phyloP scores from a whole-genome alignment of 2,329 filamentous ascomycete genomes.

The Diaporthe helianthi region DNA sequence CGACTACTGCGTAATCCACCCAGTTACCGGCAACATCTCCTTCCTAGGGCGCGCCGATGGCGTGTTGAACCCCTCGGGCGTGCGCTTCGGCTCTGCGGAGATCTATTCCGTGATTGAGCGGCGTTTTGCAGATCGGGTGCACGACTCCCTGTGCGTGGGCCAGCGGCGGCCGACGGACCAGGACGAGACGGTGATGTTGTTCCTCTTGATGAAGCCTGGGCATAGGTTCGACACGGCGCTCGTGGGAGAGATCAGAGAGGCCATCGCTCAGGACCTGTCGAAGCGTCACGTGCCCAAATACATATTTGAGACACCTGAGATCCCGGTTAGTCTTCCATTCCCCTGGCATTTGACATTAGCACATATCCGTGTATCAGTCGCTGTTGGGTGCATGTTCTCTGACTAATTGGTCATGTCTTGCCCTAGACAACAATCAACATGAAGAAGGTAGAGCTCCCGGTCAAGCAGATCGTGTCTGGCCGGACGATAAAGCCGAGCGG shows the following conservation, averaged over 20 bases:
- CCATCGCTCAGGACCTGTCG: conserved; percentile 71
- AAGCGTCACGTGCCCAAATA: conserved; percentile 79
- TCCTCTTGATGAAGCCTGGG: conserved; percentile 64
- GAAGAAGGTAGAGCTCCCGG: conserved; percentile 85
- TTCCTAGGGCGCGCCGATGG: conserved; percentile 79
- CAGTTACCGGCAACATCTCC: conserved; percentile 67
- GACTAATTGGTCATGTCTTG: not conserved
- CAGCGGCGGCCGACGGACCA: conserved; percentile 68
- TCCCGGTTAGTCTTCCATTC: conserved; percentile 66
- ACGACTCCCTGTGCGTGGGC: conserved; percentile 81
- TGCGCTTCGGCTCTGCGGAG: conserved; percentile 81
- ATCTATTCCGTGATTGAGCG: conserved; percentile 78
- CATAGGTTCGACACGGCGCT: conserved; percentile 60
- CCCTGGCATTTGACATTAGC: not conserved
- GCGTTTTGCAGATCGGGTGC: conserved; percentile 66
- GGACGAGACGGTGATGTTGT: conserved; percentile 63
- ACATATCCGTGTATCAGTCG: not conserved
- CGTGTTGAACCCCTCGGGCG: conserved; percentile 79
- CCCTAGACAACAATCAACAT: conserved; percentile 77
- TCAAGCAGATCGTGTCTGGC: conserved; percentile 84
- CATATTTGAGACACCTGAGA: conserved; percentile 81
- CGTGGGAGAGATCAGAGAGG: conserved; percentile 65
- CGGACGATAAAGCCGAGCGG: conserved; percentile 76
- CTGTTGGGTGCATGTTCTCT: not conserved
- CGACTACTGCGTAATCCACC: conserved; percentile 78